Percentiles rank a stretch among this genome's conserved stretches.
These are phyloP conservation scores for Coemansia sp. DNA, from an alignment of 192 early-diverging fungal genomes.

Conservation along the genomic window DNA sequence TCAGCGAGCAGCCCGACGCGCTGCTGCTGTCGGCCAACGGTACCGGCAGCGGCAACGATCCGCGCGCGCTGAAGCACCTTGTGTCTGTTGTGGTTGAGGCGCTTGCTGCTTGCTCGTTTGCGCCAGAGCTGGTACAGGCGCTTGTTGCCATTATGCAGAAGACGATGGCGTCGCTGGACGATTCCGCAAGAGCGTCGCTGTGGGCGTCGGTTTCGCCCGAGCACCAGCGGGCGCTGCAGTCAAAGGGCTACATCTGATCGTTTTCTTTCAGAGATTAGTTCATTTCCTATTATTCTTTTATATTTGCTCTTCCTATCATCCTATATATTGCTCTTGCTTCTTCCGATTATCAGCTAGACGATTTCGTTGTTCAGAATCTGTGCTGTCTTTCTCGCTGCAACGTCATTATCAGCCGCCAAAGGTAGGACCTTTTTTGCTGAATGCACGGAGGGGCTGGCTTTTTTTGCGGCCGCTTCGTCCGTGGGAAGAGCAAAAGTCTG, in stretches of 20 bases:
- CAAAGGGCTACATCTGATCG: slow-evolving; percentile 32
- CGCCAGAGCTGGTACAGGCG: slow-evolving; percentile 32
- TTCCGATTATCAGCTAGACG: not conserved
- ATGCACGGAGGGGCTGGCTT: no score
- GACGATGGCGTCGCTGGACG: slow-evolving; percentile 36
- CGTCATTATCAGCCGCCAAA: no score
- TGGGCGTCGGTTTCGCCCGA: slow-evolving; percentile 46
- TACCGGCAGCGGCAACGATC: slow-evolving; percentile 10
- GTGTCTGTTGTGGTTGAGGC: slow-evolving; percentile 40
- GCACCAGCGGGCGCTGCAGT: slow-evolving; percentile 51
- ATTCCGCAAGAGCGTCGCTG: slow-evolving; percentile 25
- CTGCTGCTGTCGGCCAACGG: slow-evolving; percentile 15
- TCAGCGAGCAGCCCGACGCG: slow-evolving; percentile 52
- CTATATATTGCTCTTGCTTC: not conserved
- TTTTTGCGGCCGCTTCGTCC: no score
- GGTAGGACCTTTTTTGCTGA: no score
- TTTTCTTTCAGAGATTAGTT: not conserved
- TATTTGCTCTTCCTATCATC: not conserved
- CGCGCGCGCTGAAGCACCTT: slow-evolving; percentile 31
- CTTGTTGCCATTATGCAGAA: slow-evolving; percentile 29
- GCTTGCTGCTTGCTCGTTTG: slow-evolving; percentile 32
- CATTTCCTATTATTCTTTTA: not conserved
- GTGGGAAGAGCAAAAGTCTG: no score
- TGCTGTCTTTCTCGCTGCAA: no score
- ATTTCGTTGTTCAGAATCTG: not conserved